phyloP scores from a whole-genome alignment of 2,329 filamentous ascomycete genomes.

The Trichoderma sp. region DNA sequence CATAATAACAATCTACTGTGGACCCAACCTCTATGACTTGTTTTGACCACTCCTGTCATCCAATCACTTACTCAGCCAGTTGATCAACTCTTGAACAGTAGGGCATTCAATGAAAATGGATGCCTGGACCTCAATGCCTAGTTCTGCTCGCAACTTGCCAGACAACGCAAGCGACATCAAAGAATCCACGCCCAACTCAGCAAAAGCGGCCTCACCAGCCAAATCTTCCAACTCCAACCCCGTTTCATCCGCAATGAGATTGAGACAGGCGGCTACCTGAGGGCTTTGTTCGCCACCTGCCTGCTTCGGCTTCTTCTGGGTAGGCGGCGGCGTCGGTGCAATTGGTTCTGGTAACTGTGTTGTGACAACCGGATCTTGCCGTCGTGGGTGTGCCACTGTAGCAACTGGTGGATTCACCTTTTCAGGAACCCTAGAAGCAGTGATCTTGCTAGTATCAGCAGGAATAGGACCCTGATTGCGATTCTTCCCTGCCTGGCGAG shows the following conservation, averaged over 20 bases:
- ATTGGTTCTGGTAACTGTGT: neutral
- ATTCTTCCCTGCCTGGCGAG: neutral
- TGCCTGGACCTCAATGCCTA: constrained; percentile 21
- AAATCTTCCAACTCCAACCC: constrained; percentile 56
- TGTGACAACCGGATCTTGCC: neutral
- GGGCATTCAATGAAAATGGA: constrained; percentile 24
- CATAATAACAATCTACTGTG: neutral
- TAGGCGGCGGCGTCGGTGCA: neutral
- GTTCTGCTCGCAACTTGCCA: constrained; percentile 17
- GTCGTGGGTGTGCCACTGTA: neutral
- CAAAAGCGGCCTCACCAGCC: constrained; percentile 55
- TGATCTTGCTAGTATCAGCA: neutral
- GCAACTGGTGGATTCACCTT: neutral
- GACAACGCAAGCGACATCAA: constrained; percentile 51
- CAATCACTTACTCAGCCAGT: neutral
- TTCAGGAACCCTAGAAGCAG: neutral
- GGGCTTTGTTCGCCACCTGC: neutral
- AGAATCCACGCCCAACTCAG: constrained; percentile 60
- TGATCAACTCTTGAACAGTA: constrained; percentile 7
- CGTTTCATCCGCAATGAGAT: constrained; percentile 55
- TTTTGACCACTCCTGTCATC: neutral
- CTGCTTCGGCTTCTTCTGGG: neutral
- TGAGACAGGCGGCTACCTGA: neutral
- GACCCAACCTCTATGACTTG: neutral
- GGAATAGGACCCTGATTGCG: neutral